phyloP scores from a whole-genome alignment of 2,329 filamentous ascomycete species.

The Blastomyces percursus region DNA sequence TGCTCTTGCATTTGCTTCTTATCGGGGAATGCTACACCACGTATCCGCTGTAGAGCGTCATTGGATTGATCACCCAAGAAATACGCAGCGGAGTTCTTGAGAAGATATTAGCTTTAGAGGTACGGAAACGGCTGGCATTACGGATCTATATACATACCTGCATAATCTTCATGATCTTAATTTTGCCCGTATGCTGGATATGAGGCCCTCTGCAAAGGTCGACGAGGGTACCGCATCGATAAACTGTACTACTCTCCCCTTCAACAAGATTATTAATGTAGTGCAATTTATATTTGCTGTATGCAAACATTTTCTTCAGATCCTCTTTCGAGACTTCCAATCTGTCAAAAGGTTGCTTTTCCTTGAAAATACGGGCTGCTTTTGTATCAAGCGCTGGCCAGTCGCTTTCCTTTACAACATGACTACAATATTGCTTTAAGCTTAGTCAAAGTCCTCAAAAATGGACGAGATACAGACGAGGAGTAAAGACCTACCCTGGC shows the following conservation, averaged over 20 bases:
- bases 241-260: constrained; percentile 85
- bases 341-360: constrained; percentile 91
- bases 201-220: constrained; percentile 94
- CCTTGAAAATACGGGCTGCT: constrained; percentile 77
- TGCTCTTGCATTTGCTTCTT: constrained; percentile 92
- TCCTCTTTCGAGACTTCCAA: constrained; percentile 82
- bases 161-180: constrained; percentile 91
- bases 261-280: constrained; percentile 94
- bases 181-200: constrained; percentile 82
- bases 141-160: constrained; percentile 41
- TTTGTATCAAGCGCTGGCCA: constrained; percentile 76
- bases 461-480: background rate
- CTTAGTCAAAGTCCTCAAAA: constrained; percentile 4
- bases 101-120: constrained; percentile 18
- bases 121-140: constrained; percentile 25
- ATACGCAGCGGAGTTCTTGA: constrained; percentile 64
- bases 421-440: constrained; percentile 30
- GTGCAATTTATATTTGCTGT: constrained; percentile 97
- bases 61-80: constrained; percentile 91
- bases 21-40: constrained; percentile 92
- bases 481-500: constrained; percentile 40
- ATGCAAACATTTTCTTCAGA: constrained; percentile 88
- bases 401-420: constrained; percentile 60
- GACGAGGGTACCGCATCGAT: constrained; percentile 84
- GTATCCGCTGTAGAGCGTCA: constrained; percentile 91